A percentile compares a stretch with the other conserved stretches of the same genome.
Conservation (phyloP, 164 flowering plant species). For the Vitis cinerea region DNA sequence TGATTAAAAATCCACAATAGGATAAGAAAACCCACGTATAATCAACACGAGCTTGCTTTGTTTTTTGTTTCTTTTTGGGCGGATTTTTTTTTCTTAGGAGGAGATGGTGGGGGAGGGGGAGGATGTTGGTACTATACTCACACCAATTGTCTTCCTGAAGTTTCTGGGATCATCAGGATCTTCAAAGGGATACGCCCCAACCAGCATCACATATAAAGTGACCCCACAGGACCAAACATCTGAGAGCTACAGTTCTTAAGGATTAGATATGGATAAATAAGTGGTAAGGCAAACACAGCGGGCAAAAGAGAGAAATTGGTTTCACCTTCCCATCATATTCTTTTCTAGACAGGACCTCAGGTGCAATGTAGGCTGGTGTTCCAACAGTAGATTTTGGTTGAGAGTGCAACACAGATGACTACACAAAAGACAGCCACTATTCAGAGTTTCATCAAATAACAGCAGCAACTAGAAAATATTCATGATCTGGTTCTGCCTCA, state of each 20-base stretch:
- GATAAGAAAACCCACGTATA: background rate
- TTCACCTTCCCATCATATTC: conserved; percentile 87
- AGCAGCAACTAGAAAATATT: too few species aligned
- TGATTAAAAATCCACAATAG: background rate
- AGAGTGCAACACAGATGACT: conserved; percentile 82
- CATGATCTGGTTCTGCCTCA: background rate
- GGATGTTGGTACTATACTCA: conserved; percentile 24
- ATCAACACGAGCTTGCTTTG: background rate
- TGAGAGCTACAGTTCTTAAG: conserved; percentile 47
- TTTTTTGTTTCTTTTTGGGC: background rate
- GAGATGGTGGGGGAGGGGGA: background rate
- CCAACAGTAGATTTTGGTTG: conserved; percentile 90
- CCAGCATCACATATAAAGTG: conserved; percentile 83
- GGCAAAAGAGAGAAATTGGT: background rate
- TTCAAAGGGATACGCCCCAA: conserved; percentile 89
- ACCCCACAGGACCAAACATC: conserved; percentile 98
- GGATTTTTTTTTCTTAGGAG: background rate
- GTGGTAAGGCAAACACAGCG: background rate
- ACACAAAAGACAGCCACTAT: conserved; percentile 13
- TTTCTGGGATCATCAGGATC: conserved; percentile 85
- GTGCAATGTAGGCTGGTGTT: conserved; percentile 89
- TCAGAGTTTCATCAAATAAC: background rate
- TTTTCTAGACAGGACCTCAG: conserved; percentile 67
- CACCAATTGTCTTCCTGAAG: conserved; percentile 70
- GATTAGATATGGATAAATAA: conserved; percentile 10